Conservation (phyloP, 2,329 filamentous ascomycete genomes). For the Cordyceps cicadae region DNA sequence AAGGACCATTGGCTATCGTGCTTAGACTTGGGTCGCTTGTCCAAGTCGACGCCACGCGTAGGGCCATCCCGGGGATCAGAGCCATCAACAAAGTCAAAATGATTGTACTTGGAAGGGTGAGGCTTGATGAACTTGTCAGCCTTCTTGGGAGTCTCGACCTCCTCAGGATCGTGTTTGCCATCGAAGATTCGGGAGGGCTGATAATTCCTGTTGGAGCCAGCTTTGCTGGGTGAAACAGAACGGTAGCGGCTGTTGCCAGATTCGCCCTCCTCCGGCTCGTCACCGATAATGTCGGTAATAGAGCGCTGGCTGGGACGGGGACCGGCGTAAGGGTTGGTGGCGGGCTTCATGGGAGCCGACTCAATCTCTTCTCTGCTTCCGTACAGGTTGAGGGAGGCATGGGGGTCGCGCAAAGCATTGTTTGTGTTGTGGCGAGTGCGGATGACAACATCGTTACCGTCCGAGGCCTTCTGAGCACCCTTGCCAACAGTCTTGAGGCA, state of each 20-base stretch:
- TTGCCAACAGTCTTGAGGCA: conserved; percentile 45
- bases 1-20: conserved; percentile 78
- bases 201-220: conserved; percentile 52
- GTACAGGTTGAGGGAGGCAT: conserved; percentile 69
- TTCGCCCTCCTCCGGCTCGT: conserved; percentile 33
- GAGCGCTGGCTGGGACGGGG: conserved; percentile 56
- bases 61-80: conserved; percentile 43
- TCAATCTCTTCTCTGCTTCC: conserved; percentile 57
- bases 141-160: conserved; percentile 35
- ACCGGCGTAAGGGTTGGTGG: conserved; percentile 55
- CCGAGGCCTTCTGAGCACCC: conserved; percentile 23
- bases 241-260: conserved; percentile 32
- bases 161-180: conserved; percentile 36
- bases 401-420: conserved; percentile 52
- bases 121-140: conserved; percentile 48
- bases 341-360: conserved; percentile 34
- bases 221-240: conserved; percentile 37
- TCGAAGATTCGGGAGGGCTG: conserved; percentile 58
- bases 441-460: conserved; percentile 29
- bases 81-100: conserved; percentile 74
- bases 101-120: conserved; percentile 71
- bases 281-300: conserved; percentile 63
- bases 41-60: conserved; percentile 30
- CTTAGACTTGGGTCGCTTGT: conserved; percentile 46
- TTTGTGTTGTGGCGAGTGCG: conserved; percentile 45